Conservation (phyloP, 2,329 filamentous ascomycete genomes). For the Pseudogymnoascus sp. region DNA sequence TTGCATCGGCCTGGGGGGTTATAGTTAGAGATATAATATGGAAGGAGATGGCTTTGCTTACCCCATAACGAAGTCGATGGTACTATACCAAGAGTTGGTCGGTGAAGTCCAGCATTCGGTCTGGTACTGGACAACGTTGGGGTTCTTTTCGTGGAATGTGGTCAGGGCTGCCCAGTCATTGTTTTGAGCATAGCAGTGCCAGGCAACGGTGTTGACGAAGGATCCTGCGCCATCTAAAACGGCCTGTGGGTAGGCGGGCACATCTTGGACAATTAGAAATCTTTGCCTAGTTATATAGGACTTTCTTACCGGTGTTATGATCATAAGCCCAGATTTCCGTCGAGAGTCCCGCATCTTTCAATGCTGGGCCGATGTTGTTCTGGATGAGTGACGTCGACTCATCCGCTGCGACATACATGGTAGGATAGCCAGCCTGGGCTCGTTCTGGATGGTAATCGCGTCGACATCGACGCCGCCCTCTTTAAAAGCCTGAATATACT, state of each 20-base stretch:
- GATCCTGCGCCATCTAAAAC: conserved; percentile 21
- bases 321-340: conserved; percentile 32
- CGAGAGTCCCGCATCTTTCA: conserved; percentile 33
- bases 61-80: conserved; percentile 44
- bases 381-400: conserved; percentile 33
- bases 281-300: background rate
- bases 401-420: conserved; percentile 34
- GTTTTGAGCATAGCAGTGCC: conserved; percentile 27
- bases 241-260: conserved; percentile 22
- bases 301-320: conserved; percentile 24
- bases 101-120: conserved; percentile 41
- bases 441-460: conserved; percentile 39
- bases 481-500: conserved; percentile 36
- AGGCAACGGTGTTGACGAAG: conserved; percentile 22
- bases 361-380: conserved; percentile 34
- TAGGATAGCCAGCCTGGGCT: conserved; percentile 34
- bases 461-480: conserved; percentile 32
- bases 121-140: conserved; percentile 38
- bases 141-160: conserved; percentile 35
- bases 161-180: conserved; percentile 22
- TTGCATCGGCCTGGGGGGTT: conserved; percentile 33
- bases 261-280: conserved; percentile 15
- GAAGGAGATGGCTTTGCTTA: background rate
- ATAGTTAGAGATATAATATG: background rate
- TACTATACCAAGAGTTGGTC: conserved; percentile 49